Conservation (phyloP, 371 early-diverging fungal genomes). For the Zychaea mexicana region DNA sequence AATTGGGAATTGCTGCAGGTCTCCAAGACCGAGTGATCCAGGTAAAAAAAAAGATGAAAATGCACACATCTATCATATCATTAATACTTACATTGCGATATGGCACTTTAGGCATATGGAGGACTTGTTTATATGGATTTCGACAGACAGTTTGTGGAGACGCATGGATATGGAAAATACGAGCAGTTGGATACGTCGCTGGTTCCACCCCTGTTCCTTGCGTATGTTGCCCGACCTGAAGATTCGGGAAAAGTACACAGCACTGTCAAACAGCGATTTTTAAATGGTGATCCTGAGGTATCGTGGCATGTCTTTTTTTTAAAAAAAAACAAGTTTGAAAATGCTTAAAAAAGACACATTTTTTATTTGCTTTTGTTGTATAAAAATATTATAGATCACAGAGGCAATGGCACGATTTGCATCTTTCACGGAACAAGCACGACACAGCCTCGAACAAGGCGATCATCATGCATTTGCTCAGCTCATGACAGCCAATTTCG, state of each 20-base stretch:
- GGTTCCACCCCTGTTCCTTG: constrained; percentile 52
- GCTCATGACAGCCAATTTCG: constrained; percentile 53
- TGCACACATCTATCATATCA: too few relatives aligned
- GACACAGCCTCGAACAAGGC: constrained; percentile 16
- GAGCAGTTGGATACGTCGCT: constrained; percentile 32
- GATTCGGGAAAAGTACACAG: constrained; percentile 72
- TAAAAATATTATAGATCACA: constrained; percentile 40
- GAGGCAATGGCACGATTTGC: constrained; percentile 65
- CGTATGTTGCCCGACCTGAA: constrained; percentile 66
- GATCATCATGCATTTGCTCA: constrained; percentile 41
- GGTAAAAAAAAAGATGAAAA: constrained; percentile 23
- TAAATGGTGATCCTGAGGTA: constrained; percentile 60
- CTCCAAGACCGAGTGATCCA: constrained; percentile 75
- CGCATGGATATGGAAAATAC: constrained; percentile 62
- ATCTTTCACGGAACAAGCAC: constrained; percentile 46
- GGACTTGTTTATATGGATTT: constrained; percentile 77
- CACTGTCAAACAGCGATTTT: constrained; percentile 57
- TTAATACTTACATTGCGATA: too few relatives aligned
- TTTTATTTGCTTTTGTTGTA: too few relatives aligned
- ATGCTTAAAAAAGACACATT: background rate
- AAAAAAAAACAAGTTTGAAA: too few relatives aligned
- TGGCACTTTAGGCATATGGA: constrained; percentile 39
- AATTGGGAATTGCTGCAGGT: constrained; percentile 68
- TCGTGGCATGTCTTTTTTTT: too few relatives aligned
- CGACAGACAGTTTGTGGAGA: constrained; percentile 51